A percentile compares a stretch with the other conserved stretches of the same genome.
These are phyloP conservation scores for Lecanicillium sp. DNA, from an alignment of 2,329 filamentous ascomycete genomes.

Conservation along the genomic window DNA sequence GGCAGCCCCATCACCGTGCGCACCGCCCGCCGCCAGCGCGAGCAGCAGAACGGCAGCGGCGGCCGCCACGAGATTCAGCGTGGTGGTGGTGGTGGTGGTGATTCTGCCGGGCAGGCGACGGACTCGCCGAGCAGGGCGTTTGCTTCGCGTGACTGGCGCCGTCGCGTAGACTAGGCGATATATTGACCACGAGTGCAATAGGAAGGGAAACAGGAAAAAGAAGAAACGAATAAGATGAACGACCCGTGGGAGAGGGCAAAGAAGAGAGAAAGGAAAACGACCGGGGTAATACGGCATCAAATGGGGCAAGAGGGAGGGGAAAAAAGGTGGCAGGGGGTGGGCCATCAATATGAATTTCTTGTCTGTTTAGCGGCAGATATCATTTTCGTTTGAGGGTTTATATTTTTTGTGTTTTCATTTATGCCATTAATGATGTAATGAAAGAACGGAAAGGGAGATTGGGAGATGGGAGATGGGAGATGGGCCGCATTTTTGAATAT, in stretches of 20 bases:
- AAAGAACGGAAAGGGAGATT: background rate
- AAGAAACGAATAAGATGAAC: background rate
- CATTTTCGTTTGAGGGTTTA: background rate
- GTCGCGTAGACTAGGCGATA: slow-evolving; percentile 7
- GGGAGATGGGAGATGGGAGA: background rate
- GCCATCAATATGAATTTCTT: background rate
- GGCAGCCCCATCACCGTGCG: slow-evolving; percentile 16
- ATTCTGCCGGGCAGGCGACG: background rate
- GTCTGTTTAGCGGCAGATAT: slow-evolving; percentile 3
- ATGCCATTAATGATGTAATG: slow-evolving; percentile 8
- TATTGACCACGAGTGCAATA: no score
- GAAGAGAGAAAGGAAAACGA: background rate
- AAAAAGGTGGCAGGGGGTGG: background rate
- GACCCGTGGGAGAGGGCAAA: background rate
- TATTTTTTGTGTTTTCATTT: background rate
- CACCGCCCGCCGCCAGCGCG: slow-evolving; percentile 10
- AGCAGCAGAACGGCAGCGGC: background rate
- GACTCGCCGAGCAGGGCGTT: slow-evolving; percentile 9
- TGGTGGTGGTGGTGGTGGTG: background rate
- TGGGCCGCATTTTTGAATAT: background rate
- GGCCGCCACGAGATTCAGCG: slow-evolving; percentile 9
- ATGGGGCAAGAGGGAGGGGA: background rate
- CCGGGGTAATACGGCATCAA: no score
- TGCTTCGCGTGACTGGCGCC: slow-evolving; percentile 13
- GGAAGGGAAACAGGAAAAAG: background rate